These are phyloP conservation scores for Tetrapisispora iriomotensis DNA, from an alignment of 805 yeast species.

Conservation along the genomic window DNA sequence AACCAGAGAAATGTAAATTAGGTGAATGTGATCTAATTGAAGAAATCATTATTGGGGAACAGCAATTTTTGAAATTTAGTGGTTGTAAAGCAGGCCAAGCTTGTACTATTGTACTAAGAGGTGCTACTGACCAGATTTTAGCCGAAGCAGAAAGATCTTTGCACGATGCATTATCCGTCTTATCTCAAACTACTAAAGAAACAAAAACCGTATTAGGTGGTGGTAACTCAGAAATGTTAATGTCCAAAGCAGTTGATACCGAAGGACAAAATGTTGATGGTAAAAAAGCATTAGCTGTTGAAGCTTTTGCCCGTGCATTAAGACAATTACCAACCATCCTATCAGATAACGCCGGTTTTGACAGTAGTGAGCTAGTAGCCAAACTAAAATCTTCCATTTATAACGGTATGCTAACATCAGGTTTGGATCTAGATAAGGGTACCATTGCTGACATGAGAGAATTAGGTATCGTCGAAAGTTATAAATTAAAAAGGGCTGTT, in stretches of 20 bases:
- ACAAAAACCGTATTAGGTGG: constrained; percentile 91
- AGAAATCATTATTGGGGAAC: constrained; percentile 90
- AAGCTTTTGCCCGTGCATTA: constrained; percentile 86
- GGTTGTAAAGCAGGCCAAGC: constrained; percentile 95
- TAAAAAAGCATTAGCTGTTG: constrained; percentile 88
- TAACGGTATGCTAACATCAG: constrained; percentile 85
- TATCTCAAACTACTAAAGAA: constrained; percentile 88
- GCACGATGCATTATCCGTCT: constrained; percentile 92
- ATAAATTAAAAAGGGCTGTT: constrained; percentile 84
- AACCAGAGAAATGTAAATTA: constrained; percentile 73
- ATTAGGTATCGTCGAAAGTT: constrained; percentile 85
- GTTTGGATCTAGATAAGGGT: constrained; percentile 81
- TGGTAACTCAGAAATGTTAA: constrained; percentile 90
- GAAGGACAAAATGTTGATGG: constrained; percentile 88
- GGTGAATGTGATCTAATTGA: constrained; percentile 87
- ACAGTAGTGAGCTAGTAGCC: constrained; percentile 84
- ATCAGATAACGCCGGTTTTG: constrained; percentile 96
- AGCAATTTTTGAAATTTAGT: constrained; percentile 79
- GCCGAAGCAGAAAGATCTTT: constrained; percentile 96
- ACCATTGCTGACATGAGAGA: constrained; percentile 89
- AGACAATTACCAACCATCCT: constrained; percentile 91
- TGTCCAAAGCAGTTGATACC: constrained; percentile 94
- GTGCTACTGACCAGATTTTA: constrained; percentile 93
- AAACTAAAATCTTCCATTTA: constrained; percentile 77
- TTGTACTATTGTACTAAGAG: constrained; percentile 89